These are phyloP conservation scores for Aspergillus sp. DNA, from an alignment of 2,329 filamentous ascomycete species.

Conservation along the genomic window DNA sequence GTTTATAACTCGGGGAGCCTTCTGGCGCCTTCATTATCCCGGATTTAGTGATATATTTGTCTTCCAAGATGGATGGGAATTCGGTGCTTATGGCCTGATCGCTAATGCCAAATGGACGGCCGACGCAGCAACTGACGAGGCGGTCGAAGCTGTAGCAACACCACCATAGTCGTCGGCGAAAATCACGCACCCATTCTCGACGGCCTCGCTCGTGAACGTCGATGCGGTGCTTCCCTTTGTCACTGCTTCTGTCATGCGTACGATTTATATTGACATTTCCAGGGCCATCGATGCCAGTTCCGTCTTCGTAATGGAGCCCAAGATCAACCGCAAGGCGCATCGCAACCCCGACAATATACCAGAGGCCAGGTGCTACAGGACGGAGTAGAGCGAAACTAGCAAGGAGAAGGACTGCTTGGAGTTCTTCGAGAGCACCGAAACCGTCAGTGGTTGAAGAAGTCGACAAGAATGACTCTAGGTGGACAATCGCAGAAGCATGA, in stretches of 20 bases:
- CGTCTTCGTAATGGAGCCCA: conserved; percentile 90
- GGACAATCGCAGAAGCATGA: conserved; percentile 89
- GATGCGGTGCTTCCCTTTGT: conserved; percentile 37
- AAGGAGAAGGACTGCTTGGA: conserved; percentile 88
- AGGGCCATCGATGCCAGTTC: conserved; percentile 60
- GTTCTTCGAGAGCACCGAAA: conserved; percentile 83
- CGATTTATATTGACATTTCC: conserved; percentile 34
- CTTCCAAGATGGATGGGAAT: conserved; percentile 85
- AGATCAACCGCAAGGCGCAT: conserved; percentile 87
- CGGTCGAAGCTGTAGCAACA: conserved; percentile 93
- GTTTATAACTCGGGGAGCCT: conserved; percentile 79
- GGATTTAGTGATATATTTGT: conserved; percentile 77
- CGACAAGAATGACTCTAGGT: conserved; percentile 79
- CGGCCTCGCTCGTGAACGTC: conserved; percentile 62
- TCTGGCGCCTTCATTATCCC: conserved; percentile 67
- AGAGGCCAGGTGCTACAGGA: conserved; percentile 88
- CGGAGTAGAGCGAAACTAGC: conserved; percentile 88
- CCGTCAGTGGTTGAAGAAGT: conserved; percentile 63
- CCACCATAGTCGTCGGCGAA: conserved; percentile 90
- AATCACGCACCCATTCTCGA: conserved; percentile 80
- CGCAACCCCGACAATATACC: conserved; percentile 96
- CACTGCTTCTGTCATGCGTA: conserved; percentile 16
- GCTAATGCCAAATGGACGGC: conserved; percentile 89
- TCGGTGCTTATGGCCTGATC: conserved; percentile 96
- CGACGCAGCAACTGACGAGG: conserved; percentile 92